Evolutionary conservation across 345 rosid species (phyloP).

Genomic region (Eucalyptus paniculata): DNA sequence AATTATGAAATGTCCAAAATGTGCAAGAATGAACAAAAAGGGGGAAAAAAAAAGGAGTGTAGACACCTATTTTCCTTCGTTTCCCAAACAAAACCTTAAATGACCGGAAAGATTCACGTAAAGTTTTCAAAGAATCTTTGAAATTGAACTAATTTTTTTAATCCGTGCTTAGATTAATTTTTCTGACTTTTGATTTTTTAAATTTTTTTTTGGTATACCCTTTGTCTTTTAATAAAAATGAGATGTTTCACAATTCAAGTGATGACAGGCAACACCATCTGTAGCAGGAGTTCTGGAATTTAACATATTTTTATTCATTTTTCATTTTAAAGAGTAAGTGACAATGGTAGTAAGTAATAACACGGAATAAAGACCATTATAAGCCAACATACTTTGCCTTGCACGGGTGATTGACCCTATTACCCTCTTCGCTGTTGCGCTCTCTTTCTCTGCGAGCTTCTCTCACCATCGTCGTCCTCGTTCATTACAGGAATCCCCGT

Average conservation of each 20-base stretch:
- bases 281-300: neutral
- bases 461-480: neutral
- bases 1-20: too few species aligned
- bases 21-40: too few species aligned
- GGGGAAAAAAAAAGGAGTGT: too few species aligned
- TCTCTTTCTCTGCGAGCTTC: neutral
- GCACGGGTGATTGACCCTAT: neutral
- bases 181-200: too few species aligned
- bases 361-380: neutral
- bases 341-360: neutral
- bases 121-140: neutral
- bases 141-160: neutral
- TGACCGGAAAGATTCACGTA: neutral
- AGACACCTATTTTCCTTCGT: too few species aligned
- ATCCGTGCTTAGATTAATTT: neutral
- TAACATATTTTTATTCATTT: neutral
- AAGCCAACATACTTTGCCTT: neutral
- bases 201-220: neutral
- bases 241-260: neutral
- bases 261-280: accelerated
- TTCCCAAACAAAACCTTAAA: too few species aligned
- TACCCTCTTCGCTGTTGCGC: too few species aligned
- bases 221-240: neutral
- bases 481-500: neutral
- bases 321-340: neutral